phyloP scores from a whole-genome alignment of 495 filamentous ascomycete genomes.

The Podospora tetraspora region DNA sequence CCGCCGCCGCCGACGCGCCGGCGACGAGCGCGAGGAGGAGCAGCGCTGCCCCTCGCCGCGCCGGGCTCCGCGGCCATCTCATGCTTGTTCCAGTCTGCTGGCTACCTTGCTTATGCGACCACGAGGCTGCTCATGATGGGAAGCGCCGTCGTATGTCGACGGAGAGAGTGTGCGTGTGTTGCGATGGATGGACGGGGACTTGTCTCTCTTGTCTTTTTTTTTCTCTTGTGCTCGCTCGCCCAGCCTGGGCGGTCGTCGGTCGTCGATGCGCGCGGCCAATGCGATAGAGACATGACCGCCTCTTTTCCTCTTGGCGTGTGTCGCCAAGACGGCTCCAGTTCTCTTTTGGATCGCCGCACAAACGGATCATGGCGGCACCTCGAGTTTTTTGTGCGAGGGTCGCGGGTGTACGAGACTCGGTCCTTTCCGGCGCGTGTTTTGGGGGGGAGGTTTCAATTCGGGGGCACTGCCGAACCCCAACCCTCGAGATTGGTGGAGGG shows the following conservation, averaged over 20 bases:
- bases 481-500: neutral
- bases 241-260: neutral
- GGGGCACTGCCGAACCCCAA: neutral
- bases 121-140: neutral
- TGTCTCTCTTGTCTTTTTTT: neutral
- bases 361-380: neutral
- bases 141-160: neutral
- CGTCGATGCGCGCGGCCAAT: neutral
- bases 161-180: neutral
- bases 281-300: neutral
- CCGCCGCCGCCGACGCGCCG: slow-evolving; percentile 1
- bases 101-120: neutral
- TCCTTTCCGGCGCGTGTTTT: neutral
- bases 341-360: neutral
- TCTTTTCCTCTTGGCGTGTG: neutral
- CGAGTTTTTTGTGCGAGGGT: neutral
- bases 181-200: neutral
- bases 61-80: neutral
- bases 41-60: neutral
- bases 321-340: neutral
- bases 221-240: neutral
- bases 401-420: neutral
- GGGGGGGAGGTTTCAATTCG: too few relatives aligned
- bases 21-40: neutral
- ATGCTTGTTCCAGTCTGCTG: neutral